A percentile compares a stretch with the other conserved stretches of the same genome.
phyloP scores from a whole-genome alignment of 495 filamentous ascomycete species.

The Collariella sp. region DNA sequence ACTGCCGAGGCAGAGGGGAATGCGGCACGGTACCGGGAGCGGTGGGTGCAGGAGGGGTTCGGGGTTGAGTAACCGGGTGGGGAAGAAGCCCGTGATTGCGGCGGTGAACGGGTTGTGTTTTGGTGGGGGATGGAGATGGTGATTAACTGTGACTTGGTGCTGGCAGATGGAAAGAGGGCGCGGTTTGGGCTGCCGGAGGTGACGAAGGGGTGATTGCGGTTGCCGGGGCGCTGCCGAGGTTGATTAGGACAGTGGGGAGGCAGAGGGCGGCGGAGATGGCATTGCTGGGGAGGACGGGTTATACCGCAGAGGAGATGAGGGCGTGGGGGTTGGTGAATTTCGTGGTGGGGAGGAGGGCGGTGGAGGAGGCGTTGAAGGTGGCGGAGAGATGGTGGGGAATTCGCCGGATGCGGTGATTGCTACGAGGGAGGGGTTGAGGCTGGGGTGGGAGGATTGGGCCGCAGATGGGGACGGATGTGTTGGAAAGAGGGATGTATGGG shows the following conservation, averaged over 20 bases:
- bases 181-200: constrained; percentile 67
- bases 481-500: constrained; percentile 51
- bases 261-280: constrained; percentile 69
- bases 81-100: constrained; percentile 66
- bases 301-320: constrained; percentile 54
- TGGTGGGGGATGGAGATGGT: constrained; percentile 75
- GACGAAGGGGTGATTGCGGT: constrained; percentile 58
- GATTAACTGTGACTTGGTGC: constrained; percentile 64
- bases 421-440: constrained; percentile 54
- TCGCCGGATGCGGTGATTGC: constrained; percentile 71
- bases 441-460: constrained; percentile 57
- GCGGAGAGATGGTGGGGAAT: constrained; percentile 49
- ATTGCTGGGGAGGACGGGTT: constrained; percentile 52
- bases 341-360: constrained; percentile 46
- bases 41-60: constrained; percentile 32
- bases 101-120: constrained; percentile 70
- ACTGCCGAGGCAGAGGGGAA: background rate
- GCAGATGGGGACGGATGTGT: constrained; percentile 50
- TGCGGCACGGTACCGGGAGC: background rate
- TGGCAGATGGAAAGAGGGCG: constrained; percentile 47
- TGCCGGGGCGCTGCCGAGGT: constrained; percentile 63
- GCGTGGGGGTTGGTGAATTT: constrained; percentile 69
- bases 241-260: constrained; percentile 58
- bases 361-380: constrained; percentile 45
- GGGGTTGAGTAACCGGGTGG: constrained; percentile 41